A percentile compares a stretch with the other conserved stretches of the same genome.
Evolutionary conservation across 2,329 filamentous ascomycete species (phyloP).

Genomic region (Tricladium varicosporioides): DNA sequence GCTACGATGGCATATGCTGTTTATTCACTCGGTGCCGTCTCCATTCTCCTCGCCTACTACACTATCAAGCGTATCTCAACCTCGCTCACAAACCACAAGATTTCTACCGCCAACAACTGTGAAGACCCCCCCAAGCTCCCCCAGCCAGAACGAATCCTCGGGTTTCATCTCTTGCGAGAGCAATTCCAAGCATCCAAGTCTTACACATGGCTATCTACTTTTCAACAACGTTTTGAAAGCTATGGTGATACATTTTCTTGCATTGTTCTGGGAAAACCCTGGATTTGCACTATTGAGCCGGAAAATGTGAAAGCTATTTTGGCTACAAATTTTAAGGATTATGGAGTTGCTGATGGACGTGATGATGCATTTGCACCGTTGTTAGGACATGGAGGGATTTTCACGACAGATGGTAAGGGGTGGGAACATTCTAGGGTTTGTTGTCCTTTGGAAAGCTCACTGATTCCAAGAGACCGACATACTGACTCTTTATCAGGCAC

Average conservation of each 20-base stretch:
- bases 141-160: neutral
- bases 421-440: slow-evolving; percentile 42
- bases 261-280: slow-evolving; percentile 25
- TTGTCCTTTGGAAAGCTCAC: slow-evolving; percentile 17
- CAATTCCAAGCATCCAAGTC: neutral
- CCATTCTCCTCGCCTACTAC: too few relatives aligned
- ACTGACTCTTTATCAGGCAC: slow-evolving; percentile 15
- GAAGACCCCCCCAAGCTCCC: neutral
- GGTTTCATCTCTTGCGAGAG: neutral
- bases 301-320: slow-evolving; percentile 56
- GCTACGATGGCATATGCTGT: too few relatives aligned
- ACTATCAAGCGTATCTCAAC: too few relatives aligned
- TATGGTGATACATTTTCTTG: neutral
- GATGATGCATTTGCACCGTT: slow-evolving; percentile 39
- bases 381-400: slow-evolving; percentile 50
- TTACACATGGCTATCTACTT: neutral
- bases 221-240: neutral
- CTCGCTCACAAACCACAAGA: too few relatives aligned
- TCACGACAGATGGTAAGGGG: slow-evolving; percentile 45
- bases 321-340: slow-evolving; percentile 50
- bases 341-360: slow-evolving; percentile 38
- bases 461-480: neutral
- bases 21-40: too few relatives aligned
- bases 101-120: neutral
- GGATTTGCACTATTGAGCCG: slow-evolving; percentile 47